Evolutionary conservation across 2,329 filamentous ascomycete species (phyloP), one percentile per base, ranked within the genome.

Genomic region (Trichoderma sp.): DNA sequence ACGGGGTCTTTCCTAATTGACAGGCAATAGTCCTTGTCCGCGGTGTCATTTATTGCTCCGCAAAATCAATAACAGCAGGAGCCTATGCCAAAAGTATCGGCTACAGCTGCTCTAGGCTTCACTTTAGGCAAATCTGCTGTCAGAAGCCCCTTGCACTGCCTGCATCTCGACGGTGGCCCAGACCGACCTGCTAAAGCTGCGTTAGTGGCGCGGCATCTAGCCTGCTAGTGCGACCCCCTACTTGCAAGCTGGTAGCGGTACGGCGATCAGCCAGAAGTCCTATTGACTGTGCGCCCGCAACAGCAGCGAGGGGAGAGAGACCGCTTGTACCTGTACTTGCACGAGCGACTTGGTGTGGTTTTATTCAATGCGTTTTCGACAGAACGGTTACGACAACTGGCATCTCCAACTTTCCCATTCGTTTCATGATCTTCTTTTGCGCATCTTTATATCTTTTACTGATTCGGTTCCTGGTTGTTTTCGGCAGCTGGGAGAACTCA

Each of bases 121-220:
- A n/a, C 3, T 4, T 16, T 33, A 49, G 31, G 47, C 31, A 53
- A 40, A 53, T 13, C 29, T 11, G 19, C 40, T 13, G n/a, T 27
- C 11, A 14, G 33, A 35, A 13, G 33, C 31, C 16, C 19, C 35
- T 16, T 57, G 53, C 35, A 49, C 35, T 19, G n/a, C n/a, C 27
- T 47, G 52, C 33, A 10, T 57, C 62, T 57, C 35, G 33, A 65
- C 35, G 19, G 62, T 56, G 52, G 16, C 62, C 29, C 35, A 65
- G 62, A 56, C 62, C 62, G 62, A 65, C 62, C 62, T 66, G 55
- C 62, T 57, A 57, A 57, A 66, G 52, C 53, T 66, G 53, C 53
- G 62, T 57, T 66, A 66, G 62, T 57, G 62, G 62, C 53, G 62
- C 52, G 62, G 52, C 53, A 35, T 58, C 62, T 40, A 43, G 27